phyloP scores from a whole-genome alignment of 257 asterid species.

The Rauvolfia tetraphylla region DNA sequence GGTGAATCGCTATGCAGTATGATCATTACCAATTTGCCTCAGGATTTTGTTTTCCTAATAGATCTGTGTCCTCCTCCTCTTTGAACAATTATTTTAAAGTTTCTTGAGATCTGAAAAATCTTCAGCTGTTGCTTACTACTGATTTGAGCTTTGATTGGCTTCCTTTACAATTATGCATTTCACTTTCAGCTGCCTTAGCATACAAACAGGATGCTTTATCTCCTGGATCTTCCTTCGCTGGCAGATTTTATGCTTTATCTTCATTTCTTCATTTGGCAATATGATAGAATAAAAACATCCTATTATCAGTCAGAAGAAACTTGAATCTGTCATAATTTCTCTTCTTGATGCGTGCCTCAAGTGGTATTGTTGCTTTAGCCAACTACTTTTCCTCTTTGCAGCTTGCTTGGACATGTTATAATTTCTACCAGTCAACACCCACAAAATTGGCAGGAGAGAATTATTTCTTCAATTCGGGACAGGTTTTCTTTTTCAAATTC shows the following conservation, averaged over 20 bases:
- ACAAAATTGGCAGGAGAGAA: slow-evolving; percentile 99
- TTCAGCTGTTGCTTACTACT: background rate
- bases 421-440: slow-evolving; percentile 94
- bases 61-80: background rate
- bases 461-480: slow-evolving; percentile 76
- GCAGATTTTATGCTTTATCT: background rate
- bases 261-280: background rate
- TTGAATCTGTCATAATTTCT: background rate
- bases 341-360: slow-evolving; percentile 7
- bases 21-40: background rate
- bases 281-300: background rate
- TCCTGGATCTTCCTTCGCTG: background rate
- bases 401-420: slow-evolving; percentile 99
- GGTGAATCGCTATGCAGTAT: background rate
- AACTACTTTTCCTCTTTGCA: slow-evolving; percentile 35
- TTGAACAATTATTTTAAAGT: background rate
- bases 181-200: background rate
- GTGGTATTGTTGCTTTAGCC: slow-evolving; percentile 1
- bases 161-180: background rate
- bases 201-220: background rate
- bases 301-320: background rate
- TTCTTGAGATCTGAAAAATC: background rate
- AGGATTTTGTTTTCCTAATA: background rate
- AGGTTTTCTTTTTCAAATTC: slow-evolving; percentile 39
- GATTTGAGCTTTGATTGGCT: background rate